phyloP scores from a whole-genome alignment of 2,329 filamentous ascomycete genomes.

The Ascochyta rabiei region DNA sequence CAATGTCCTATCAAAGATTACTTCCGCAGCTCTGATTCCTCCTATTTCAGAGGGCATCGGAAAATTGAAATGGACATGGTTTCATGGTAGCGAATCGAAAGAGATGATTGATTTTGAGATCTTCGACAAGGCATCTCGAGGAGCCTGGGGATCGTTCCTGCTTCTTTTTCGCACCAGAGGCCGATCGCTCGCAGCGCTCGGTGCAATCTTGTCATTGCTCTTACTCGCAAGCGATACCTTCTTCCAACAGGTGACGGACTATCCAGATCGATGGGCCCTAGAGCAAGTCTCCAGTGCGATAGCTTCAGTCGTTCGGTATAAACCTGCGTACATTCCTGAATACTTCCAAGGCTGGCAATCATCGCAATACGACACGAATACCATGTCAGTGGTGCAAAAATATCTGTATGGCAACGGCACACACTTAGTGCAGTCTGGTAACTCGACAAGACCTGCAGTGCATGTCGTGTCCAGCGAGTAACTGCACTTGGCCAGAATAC shows the following conservation, averaged over 20 bases:
- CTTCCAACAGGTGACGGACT: constrained; percentile 38
- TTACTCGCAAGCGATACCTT: constrained; percentile 39
- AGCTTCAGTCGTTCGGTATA: constrained; percentile 8
- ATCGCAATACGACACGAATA: background rate
- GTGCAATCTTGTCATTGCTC: too few species aligned
- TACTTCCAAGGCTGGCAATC: background rate
- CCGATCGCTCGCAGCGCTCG: constrained; percentile 6
- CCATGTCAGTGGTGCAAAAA: background rate
- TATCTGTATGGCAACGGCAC: constrained; percentile 31
- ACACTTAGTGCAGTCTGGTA: constrained; percentile 23
- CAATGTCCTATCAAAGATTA: constrained; percentile 33
- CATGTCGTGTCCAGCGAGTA: constrained; percentile 39
- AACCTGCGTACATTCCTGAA: background rate
- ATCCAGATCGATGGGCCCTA: constrained; percentile 15
- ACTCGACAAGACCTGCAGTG: constrained; percentile 32
- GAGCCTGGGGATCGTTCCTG: constrained; percentile 28
- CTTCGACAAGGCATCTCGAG: constrained; percentile 39
- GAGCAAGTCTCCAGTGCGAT: too few species aligned
- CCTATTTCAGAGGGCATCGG: constrained; percentile 39
- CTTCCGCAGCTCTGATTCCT: constrained; percentile 32
- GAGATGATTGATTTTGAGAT: constrained; percentile 39
- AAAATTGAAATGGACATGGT: constrained; percentile 44
- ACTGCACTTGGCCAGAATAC: constrained; percentile 38
- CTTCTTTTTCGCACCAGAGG: constrained; percentile 28
- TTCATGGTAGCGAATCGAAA: constrained; percentile 20